Evolutionary conservation across 2,329 filamentous ascomycete species (phyloP).

Genomic region (Colletotrichum sp.): DNA sequence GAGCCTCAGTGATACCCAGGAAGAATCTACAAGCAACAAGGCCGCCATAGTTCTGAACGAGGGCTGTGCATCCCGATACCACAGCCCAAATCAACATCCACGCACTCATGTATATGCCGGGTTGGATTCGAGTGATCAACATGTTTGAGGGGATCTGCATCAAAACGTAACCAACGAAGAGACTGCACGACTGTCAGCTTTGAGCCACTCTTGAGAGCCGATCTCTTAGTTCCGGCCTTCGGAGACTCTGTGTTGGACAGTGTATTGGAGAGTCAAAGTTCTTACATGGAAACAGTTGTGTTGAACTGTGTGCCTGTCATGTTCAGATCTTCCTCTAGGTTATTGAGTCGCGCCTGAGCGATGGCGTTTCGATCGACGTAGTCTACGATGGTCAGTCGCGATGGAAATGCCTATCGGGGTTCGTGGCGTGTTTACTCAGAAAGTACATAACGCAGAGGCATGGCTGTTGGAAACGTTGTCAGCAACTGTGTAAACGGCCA

Average conservation of each 20-base stretch:
- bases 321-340: conserved; percentile 46
- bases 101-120: conserved; percentile 45
- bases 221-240: too few species aligned
- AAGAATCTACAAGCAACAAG: conserved; percentile 42
- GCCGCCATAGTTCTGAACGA: conserved; percentile 37
- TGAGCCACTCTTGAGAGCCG: neutral
- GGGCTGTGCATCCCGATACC: conserved; percentile 40
- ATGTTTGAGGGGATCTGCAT: conserved; percentile 46
- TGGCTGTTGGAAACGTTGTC: conserved; percentile 26
- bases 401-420: neutral
- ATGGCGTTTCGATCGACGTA: conserved; percentile 54
- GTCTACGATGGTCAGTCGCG: neutral
- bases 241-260: too few species aligned
- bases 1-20: conserved; percentile 43
- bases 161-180: conserved; percentile 45
- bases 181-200: conserved; percentile 22
- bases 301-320: conserved; percentile 41
- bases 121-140: conserved; percentile 46
- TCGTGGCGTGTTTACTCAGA: conserved; percentile 32
- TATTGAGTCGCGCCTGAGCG: conserved; percentile 45
- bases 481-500: neutral
- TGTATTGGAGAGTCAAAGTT: neutral
- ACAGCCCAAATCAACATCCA: conserved; percentile 48
- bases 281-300: conserved; percentile 42
- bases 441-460: conserved; percentile 49